Percentiles rank a stretch among this genome's conserved stretches.
These are phyloP conservation scores for Xylariaceae sp. DNA, from an alignment of 2,329 filamentous ascomycete species.

Conservation along the genomic window DNA sequence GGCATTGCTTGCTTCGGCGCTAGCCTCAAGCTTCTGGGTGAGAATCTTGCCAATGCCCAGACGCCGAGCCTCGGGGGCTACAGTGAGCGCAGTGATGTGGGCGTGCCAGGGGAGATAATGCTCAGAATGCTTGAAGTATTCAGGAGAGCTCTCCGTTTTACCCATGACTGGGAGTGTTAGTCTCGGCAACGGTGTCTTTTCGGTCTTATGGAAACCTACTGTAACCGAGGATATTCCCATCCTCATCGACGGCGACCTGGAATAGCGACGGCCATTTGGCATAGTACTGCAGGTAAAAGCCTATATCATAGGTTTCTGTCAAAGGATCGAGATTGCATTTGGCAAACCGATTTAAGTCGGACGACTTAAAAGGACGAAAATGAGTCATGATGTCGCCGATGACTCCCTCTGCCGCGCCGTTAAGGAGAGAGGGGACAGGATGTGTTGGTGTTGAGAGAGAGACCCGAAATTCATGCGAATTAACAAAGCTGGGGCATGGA, in stretches of 20 bases:
- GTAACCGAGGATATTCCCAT: constrained; percentile 90
- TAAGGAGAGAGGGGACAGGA: background rate
- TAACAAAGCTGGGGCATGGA: background rate
- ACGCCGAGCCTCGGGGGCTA: constrained; percentile 78
- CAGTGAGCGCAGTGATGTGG: constrained; percentile 92
- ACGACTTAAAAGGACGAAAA: constrained; percentile 77
- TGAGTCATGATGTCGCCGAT: constrained; percentile 59
- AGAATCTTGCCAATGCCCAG: constrained; percentile 82
- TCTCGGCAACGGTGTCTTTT: constrained; percentile 16
- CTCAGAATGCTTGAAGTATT: constrained; percentile 66
- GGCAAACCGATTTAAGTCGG: constrained; percentile 84
- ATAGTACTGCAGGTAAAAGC: constrained; percentile 94
- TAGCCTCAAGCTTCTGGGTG: constrained; percentile 73
- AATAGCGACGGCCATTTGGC: constrained; percentile 95
- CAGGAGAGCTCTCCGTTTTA: constrained; percentile 84
- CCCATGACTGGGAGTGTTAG: constrained; percentile 69
- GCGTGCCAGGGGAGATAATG: constrained; percentile 99
- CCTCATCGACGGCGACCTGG: constrained; percentile 79
- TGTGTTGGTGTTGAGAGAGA: background rate
- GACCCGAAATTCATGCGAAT: background rate
- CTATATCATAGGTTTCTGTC: constrained; percentile 95
- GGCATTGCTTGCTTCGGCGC: constrained; percentile 72
- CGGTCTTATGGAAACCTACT: constrained; percentile 52
- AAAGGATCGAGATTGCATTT: constrained; percentile 92
- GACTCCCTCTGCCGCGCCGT: background rate